Evolutionary conservation across 2,329 filamentous ascomycete species (phyloP), one percentile per base, ranked within the genome.

Genomic region (Zymoseptoria pseudotritici): DNA sequence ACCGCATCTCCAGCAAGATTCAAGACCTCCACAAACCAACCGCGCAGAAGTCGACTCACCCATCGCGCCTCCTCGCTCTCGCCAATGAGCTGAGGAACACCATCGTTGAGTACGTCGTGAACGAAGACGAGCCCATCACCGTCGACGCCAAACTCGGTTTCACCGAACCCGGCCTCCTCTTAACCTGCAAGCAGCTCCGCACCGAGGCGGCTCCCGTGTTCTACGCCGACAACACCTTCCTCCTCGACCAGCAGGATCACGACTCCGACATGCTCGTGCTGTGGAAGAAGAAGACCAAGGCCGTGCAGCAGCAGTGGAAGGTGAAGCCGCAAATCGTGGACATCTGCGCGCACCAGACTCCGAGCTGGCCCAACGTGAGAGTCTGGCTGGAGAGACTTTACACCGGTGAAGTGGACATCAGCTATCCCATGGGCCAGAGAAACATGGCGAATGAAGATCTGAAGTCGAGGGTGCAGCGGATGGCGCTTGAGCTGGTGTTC

Each of bases 31-130:
- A 46, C 13, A 46, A 13, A 17, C 17, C 13, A 7, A n/a, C 2
- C 5, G 36, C 17, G 36, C 36, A 46, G 36, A 46, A 46, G 36
- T 46, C 36, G 36, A 46, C 13, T n/a, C 36, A n/a, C 36, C 36
- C 36, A n/a, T 46, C 13, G 11, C 13, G 20, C 19, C 49, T 42
- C 26, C 50, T 29, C 10, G 36, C 58, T 65, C 42, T 58, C 61
- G 21, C 52, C 58, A n/a, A 29, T 9, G 63, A 63, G 54, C 54
- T 65, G 31, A 61, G 60, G 42, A 57, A 57, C 55, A 57, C 53
- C 50, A 61, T 64, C 54, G 62, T 61, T 21, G 54, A 50, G 22
- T 55, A 57, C 21, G 58, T 53, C n/a, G 13, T 64, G 21, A 49
- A 51, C 29, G 50, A 53, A 13, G 21, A 24, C 19, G 19, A 49